These are phyloP conservation scores for Amanita inopinata DNA, from an alignment of 768 basidiomycete genomes.

Conservation along the genomic window DNA sequence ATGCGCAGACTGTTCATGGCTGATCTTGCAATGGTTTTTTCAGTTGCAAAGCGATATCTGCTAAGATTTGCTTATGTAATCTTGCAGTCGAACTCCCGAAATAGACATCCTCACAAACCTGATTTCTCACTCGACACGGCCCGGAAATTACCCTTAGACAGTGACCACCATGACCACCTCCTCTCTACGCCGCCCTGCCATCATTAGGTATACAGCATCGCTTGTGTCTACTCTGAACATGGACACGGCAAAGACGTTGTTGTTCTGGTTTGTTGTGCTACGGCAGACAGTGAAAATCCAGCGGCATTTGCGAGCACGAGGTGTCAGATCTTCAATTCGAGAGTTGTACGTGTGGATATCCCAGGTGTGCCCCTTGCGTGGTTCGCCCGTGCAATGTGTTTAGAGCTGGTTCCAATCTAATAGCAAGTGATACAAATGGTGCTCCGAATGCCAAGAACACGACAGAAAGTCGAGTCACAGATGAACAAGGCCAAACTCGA, in stretches of 20 bases:
- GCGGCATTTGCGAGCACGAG: slow-evolving; percentile 58
- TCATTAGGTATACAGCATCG: not conserved
- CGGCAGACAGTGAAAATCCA: slow-evolving; percentile 42
- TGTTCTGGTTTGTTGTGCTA: slow-evolving; percentile 52
- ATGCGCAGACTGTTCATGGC: slow-evolving; percentile 44
- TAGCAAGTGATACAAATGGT: slow-evolving; percentile 48
- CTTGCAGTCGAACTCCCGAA: no score
- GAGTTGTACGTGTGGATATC: slow-evolving; percentile 47
- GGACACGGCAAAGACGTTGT: slow-evolving; percentile 43
- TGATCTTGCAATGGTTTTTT: not conserved
- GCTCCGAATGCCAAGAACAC: slow-evolving; percentile 52
- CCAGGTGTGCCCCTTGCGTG: slow-evolving; percentile 30
- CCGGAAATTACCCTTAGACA: not conserved
- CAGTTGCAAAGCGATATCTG: no score
- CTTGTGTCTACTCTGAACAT: slow-evolving; percentile 14
- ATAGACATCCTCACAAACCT: no score
- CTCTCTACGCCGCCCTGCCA: not conserved
- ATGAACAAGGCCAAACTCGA: slow-evolving; percentile 54
- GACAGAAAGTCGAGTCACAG: slow-evolving; percentile 49
- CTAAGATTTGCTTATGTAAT: no score
- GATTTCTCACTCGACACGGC: not conserved
- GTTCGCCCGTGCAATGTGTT: not conserved
- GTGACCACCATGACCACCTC: not conserved
- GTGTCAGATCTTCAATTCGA: slow-evolving; percentile 33
- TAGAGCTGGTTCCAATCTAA: slow-evolving; percentile 2